A percentile compares a stretch with the other conserved stretches of the same genome.
Conservation (phyloP, 768 basidiomycete genomes). For the Podaxis pistillaris region DNA sequence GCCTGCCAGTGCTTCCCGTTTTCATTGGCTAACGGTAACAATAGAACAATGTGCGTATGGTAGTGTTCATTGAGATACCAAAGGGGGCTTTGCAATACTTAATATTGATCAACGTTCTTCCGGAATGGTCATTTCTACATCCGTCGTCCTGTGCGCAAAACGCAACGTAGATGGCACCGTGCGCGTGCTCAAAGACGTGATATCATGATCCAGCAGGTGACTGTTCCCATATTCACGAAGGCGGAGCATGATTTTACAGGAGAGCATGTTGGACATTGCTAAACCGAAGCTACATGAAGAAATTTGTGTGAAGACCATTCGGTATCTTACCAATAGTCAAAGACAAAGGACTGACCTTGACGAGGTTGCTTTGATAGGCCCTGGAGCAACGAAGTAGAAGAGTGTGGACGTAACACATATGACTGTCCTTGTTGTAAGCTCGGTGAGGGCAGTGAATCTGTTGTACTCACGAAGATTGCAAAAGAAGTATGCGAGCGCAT, state of each 20-base stretch:
- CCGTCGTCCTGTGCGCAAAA: not conserved
- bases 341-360: not conserved
- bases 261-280: slow-evolving; percentile 3
- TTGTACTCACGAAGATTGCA: not conserved
- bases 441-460: not conserved
- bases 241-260: slow-evolving; percentile 8
- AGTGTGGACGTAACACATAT: not conserved
- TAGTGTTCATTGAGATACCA: not conserved
- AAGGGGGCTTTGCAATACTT: not conserved
- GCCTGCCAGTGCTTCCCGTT: no score
- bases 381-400: not conserved
- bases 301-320: not conserved
- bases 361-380: slow-evolving; percentile 1
- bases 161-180: not conserved
- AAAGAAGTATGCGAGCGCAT: slow-evolving; percentile 3
- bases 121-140: not conserved
- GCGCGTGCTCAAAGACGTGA: not conserved
- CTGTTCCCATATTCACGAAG: slow-evolving; percentile 9
- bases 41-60: not conserved
- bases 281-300: not conserved
- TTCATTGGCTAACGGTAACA: no score
- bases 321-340: not conserved
- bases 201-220: not conserved
- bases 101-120: not conserved
- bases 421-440: not conserved